Conservation (phyloP, 805 yeast species). For the Candida saitoana region DNA sequence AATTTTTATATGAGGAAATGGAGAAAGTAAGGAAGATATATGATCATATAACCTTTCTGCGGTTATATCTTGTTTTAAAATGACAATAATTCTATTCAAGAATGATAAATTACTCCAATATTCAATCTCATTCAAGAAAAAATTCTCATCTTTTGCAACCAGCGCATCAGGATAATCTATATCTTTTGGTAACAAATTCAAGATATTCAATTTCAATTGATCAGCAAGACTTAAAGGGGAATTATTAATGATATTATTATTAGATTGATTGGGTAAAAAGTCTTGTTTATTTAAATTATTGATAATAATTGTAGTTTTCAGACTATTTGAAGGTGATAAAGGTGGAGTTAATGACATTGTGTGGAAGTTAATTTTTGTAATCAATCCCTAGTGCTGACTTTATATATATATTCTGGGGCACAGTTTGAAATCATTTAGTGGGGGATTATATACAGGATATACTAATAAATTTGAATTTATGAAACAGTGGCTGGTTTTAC, state of each 20-base stretch:
- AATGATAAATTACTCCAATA: conserved; percentile 40
- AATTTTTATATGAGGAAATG: conserved; percentile 20
- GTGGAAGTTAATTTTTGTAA: not conserved
- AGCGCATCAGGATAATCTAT: conserved; percentile 1
- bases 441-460: too few relatives aligned
- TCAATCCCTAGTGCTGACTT: not conserved
- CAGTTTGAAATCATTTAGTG: not conserved
- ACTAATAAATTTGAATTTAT: too few relatives aligned
- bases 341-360: conserved; percentile 1
- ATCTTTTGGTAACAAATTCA: conserved; percentile 17
- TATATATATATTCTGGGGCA: not conserved
- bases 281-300: conserved; percentile 29
- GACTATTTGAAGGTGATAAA: not conserved
- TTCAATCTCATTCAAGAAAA: conserved; percentile 22
- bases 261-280: conserved; percentile 17
- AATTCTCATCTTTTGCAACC: conserved; percentile 16
- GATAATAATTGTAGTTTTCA: conserved; percentile 33
- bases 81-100: conserved; percentile 33
- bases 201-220: conserved; percentile 28
- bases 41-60: conserved; percentile 23
- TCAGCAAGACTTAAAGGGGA: conserved; percentile 30
- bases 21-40: conserved; percentile 12
- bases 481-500: too few relatives aligned
- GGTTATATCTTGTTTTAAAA: conserved; percentile 27
- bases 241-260: conserved; percentile 3